phyloP scores from a whole-genome alignment of 2,329 filamentous ascomycete genomes.

The Penicillium rolfsii region DNA sequence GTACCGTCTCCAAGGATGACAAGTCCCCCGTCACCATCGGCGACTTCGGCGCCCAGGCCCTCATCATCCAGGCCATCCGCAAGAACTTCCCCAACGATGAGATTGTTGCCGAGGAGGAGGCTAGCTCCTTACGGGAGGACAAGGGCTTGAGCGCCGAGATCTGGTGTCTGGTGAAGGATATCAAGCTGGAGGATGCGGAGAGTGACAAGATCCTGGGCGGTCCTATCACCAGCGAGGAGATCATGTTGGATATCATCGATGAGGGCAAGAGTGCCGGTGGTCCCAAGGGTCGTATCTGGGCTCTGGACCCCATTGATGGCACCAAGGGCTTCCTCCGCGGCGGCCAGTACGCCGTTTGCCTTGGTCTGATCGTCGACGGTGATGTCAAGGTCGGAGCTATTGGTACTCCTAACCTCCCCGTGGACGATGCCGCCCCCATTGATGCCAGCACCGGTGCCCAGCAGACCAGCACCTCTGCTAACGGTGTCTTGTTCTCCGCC shows the following conservation, averaged over 20 bases:
- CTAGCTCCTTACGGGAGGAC: conserved; percentile 74
- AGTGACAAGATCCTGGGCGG: conserved; percentile 72
- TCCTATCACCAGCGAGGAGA: conserved; percentile 65
- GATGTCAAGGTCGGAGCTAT: conserved; percentile 93
- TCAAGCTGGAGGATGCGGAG: conserved; percentile 67
- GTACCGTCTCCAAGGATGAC: conserved; percentile 91
- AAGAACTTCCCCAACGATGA: conserved; percentile 88
- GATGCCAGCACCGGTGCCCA: conserved; percentile 73
- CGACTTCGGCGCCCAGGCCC: conserved; percentile 95
- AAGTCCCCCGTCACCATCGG: conserved; percentile 96
- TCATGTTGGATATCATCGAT: conserved; percentile 63
- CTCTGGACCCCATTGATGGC: conserved; percentile 95
- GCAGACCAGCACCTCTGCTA: conserved; percentile 72
- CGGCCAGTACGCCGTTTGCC: conserved; percentile 94
- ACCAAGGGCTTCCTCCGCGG: conserved; percentile 96
- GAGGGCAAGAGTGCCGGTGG: conserved; percentile 52
- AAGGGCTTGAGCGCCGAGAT: conserved; percentile 71
- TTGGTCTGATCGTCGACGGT: conserved; percentile 89
- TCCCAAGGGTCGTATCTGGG: conserved; percentile 72
- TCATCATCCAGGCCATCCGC: conserved; percentile 89
- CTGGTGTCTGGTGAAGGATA: conserved; percentile 78
- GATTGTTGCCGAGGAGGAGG: conserved; percentile 95
- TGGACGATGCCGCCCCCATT: conserved; percentile 75
- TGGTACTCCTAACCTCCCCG: conserved; percentile 90
- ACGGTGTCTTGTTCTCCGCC: conserved; percentile 86